A percentile compares a stretch with the other conserved stretches of the same genome.
These are phyloP conservation scores for Scolecobasidium constrictum DNA, from an alignment of 2,329 filamentous ascomycete genomes.

Conservation along the genomic window DNA sequence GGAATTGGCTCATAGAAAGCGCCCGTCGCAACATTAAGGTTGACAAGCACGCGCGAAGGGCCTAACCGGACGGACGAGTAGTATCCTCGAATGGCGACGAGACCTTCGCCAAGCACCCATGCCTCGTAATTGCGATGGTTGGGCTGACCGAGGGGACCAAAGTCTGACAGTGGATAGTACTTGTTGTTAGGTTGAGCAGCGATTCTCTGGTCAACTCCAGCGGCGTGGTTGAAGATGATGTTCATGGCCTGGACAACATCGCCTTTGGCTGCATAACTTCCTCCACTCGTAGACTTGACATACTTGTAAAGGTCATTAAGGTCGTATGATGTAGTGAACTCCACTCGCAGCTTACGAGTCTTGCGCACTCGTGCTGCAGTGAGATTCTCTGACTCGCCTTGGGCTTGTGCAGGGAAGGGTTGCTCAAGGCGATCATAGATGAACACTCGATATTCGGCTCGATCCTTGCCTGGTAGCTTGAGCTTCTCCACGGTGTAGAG, in stretches of 20 bases:
- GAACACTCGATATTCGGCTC: constrained; percentile 16
- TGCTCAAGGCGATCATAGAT: constrained; percentile 1
- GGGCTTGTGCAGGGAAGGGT: constrained; percentile 3
- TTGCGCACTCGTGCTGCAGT: not conserved
- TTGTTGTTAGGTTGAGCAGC: constrained; percentile 23
- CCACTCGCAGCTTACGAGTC: constrained; percentile 1
- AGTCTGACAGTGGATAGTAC: constrained; percentile 33
- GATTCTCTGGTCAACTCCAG: constrained; percentile 30
- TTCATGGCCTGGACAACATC: constrained; percentile 49
- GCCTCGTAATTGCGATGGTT: constrained; percentile 16
- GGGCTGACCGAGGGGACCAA: constrained; percentile 1
- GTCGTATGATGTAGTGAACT: not conserved
- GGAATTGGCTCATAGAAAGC: constrained; percentile 44
- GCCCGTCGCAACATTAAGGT: constrained; percentile 50
- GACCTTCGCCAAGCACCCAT: constrained; percentile 35
- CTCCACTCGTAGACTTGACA: constrained; percentile 24
- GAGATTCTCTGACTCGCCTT: constrained; percentile 14
- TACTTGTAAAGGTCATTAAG: constrained; percentile 33
- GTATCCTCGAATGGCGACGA: constrained; percentile 50
- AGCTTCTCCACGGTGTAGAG: constrained; percentile 13
- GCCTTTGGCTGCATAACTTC: constrained; percentile 31
- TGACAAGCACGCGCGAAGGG: constrained; percentile 46
- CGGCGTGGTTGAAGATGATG: constrained; percentile 41
- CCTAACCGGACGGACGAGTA: constrained; percentile 51
- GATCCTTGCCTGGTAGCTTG: constrained; percentile 11